phyloP scores from a whole-genome alignment of 148 eudicot species.

The Simmondsia chinensis region DNA sequence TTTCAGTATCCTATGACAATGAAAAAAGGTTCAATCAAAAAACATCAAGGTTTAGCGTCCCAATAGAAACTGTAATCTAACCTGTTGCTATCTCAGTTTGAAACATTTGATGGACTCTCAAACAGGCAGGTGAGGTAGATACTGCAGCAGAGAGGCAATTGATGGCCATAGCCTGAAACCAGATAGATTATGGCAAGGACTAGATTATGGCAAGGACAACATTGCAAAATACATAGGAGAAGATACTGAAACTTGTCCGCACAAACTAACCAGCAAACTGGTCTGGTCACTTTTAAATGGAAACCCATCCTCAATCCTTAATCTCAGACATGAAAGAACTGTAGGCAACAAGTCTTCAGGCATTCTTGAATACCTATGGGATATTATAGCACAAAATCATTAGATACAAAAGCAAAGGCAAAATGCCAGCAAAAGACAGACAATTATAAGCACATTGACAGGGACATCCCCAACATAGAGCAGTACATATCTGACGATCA shows the following conservation, averaged over 20 bases:
- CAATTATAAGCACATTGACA: no score
- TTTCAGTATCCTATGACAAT: no score
- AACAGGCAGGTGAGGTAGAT: slow-evolving; percentile 74
- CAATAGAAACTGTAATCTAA: slow-evolving; percentile 17
- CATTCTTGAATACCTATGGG: slow-evolving; percentile 81
- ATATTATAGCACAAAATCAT: no score
- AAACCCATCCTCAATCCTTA: slow-evolving; percentile 62
- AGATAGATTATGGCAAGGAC: background rate
- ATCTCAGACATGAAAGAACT: slow-evolving; percentile 57
- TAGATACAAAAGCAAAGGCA: background rate
- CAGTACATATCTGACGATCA: no score
- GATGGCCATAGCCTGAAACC: slow-evolving; percentile 54
- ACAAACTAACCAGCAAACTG: slow-evolving; percentile 62
- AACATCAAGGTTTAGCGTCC: no score
- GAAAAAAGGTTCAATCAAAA: background rate
- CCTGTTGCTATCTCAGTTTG: slow-evolving; percentile 64
- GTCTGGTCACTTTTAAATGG: slow-evolving; percentile 54
- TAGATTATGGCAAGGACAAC: background rate
- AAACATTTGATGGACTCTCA: slow-evolving; percentile 50
- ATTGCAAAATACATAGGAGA: slow-evolving; percentile 1
- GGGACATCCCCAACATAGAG: no score
- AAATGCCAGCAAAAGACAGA: no score
- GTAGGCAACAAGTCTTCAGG: slow-evolving; percentile 62
- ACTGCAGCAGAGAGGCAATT: slow-evolving; percentile 72
- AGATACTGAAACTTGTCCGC: background rate